Evolutionary conservation across 768 basidiomycete genomes (phyloP).

Genomic region (Lactarius akahatsu): DNA sequence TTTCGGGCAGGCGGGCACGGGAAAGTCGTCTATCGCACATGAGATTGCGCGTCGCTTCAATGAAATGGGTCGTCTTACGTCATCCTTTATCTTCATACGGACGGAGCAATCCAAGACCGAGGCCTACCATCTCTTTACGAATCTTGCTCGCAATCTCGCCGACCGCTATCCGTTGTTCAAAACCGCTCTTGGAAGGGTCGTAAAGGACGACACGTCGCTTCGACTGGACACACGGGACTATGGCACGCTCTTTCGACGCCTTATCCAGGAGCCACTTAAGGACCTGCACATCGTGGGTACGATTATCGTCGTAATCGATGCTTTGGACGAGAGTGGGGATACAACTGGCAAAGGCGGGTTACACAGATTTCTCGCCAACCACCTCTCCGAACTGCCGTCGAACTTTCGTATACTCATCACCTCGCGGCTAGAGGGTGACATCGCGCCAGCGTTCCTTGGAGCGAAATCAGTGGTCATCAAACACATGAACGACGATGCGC

Average conservation of each 20-base stretch:
- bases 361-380: not conserved
- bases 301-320: not conserved
- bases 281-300: not conserved
- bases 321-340: constrained; percentile 2
- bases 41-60: constrained; percentile 1
- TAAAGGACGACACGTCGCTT: not conserved
- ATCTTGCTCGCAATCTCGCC: not conserved
- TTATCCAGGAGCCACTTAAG: not conserved
- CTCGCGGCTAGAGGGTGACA: not conserved
- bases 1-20: constrained; percentile 3
- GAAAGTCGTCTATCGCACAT: not conserved
- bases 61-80: not conserved
- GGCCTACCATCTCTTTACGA: constrained; percentile 1
- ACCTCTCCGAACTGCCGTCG: not conserved
- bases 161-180: not conserved
- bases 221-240: not conserved
- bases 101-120: not conserved
- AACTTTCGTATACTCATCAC: constrained; percentile 10
- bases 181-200: not conserved
- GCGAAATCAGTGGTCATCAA: not conserved
- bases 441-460: not conserved
- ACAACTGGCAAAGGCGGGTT: not conserved
- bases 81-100: not conserved
- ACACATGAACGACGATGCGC: not conserved
- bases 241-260: not conserved